A percentile compares a stretch with the other conserved stretches of the same genome.
phyloP scores from a whole-genome alignment of 352 stramenopile genomes.

The Aphanomyces euteiches region DNA sequence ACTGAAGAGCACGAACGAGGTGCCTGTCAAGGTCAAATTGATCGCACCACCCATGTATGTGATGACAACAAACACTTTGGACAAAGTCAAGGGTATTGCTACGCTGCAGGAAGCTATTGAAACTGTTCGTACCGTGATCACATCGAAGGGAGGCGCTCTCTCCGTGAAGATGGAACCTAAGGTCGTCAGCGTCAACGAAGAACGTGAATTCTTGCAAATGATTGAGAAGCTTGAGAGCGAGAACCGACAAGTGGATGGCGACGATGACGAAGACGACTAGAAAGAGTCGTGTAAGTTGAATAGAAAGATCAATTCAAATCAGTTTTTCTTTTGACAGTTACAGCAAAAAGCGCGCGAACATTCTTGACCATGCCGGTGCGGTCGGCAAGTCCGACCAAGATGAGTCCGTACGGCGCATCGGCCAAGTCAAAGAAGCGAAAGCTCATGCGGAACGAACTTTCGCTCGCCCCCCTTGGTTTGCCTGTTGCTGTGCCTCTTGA shows the following conservation, averaged over 20 bases:
- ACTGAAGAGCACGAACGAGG: slow-evolving; percentile 80
- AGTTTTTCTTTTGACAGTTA: neutral
- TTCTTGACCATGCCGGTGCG: neutral
- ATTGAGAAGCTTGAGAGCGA: slow-evolving; percentile 98
- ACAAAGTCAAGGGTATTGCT: slow-evolving; percentile 97
- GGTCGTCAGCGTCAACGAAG: slow-evolving; percentile 97
- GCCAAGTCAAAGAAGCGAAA: slow-evolving; percentile 29
- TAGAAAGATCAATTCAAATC: neutral
- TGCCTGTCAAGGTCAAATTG: slow-evolving; percentile 97
- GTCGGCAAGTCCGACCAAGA: neutral
- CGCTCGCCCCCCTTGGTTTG: slow-evolving; percentile 6
- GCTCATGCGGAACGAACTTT: slow-evolving; percentile 25
- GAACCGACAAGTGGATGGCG: slow-evolving; percentile 97
- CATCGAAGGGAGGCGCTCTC: slow-evolving; percentile 92
- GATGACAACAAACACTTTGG: slow-evolving; percentile 97
- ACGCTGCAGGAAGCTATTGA: slow-evolving; percentile 96
- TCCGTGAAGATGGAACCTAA: slow-evolving; percentile 99
- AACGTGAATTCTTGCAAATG: slow-evolving; percentile 98
- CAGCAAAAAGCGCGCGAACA: neutral
- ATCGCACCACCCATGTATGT: slow-evolving; percentile 99
- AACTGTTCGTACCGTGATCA: slow-evolving; percentile 91
- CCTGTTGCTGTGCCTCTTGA: too few species aligned
- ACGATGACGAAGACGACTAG: slow-evolving; percentile 94
- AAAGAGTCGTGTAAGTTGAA: slow-evolving; percentile 10
- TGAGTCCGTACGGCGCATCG: slow-evolving; percentile 29